Evolutionary conservation across 2,329 filamentous ascomycete species (phyloP).

Genomic region (Scedosporium minutisporum): DNA sequence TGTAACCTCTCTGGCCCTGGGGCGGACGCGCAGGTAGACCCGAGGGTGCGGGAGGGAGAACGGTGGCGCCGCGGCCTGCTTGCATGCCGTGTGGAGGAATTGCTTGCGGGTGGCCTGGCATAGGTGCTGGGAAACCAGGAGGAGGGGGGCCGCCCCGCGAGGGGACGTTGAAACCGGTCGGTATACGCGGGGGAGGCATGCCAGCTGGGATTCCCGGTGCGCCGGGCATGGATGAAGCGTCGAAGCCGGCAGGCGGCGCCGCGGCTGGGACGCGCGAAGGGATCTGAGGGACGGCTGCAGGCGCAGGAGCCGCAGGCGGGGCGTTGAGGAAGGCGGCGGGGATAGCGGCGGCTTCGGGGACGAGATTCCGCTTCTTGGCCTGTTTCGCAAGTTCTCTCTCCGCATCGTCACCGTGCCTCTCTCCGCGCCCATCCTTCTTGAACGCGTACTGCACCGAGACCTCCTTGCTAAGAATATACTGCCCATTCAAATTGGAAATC

Average conservation of each 20-base stretch:
- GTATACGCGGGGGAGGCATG: slow-evolving; percentile 17
- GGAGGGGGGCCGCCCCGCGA: slow-evolving; percentile 19
- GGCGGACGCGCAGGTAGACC: slow-evolving; percentile 42
- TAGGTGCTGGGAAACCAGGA: slow-evolving; percentile 24
- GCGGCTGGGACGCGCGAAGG: slow-evolving; percentile 12
- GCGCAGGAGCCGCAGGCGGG: slow-evolving; percentile 13
- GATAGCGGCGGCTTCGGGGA: slow-evolving; percentile 67
- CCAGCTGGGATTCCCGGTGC: slow-evolving; percentile 1
- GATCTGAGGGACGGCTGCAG: slow-evolving; percentile 14
- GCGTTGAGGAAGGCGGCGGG: slow-evolving; percentile 59
- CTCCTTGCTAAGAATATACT: slow-evolving; percentile 95
- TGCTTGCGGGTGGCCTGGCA: slow-evolving; percentile 14
- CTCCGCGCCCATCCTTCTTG: slow-evolving; percentile 98
- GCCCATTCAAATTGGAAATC: slow-evolving; percentile 85
- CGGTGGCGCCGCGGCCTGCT: slow-evolving; percentile 6
- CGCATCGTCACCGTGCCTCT: slow-evolving; percentile 88
- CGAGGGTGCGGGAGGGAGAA: slow-evolving; percentile 38
- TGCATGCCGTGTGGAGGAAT: slow-evolving; percentile 14
- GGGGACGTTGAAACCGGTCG: slow-evolving; percentile 27
- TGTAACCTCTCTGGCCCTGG: slow-evolving; percentile 33
- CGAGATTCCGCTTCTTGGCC: slow-evolving; percentile 88
- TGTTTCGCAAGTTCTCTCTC: slow-evolving; percentile 86
- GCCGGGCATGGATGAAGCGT: slow-evolving; percentile 21
- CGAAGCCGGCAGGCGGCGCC: slow-evolving; percentile 22
- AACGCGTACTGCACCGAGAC: slow-evolving; percentile 96